Percentiles rank a stretch among this genome's conserved stretches.
These are phyloP conservation scores for Peronosclerospora sorghi DNA, from an alignment of 352 stramenopile species.

Conservation along the genomic window DNA sequence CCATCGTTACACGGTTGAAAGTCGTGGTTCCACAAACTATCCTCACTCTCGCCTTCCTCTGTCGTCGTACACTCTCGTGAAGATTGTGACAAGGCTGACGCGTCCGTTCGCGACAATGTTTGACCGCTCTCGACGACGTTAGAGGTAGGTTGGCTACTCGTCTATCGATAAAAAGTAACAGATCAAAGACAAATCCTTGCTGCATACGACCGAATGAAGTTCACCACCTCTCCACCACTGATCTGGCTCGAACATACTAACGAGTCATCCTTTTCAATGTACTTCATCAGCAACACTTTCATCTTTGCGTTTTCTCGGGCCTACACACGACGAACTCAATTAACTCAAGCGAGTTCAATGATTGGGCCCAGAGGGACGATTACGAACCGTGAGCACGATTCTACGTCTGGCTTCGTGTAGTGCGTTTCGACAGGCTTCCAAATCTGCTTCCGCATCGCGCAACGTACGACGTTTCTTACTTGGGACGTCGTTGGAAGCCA, in stretches of 20 bases:
- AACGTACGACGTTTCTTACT: too few relatives aligned
- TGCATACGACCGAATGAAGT: not conserved
- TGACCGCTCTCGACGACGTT: too few relatives aligned
- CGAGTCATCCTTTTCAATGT: conserved; percentile 80
- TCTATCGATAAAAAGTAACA: conserved; percentile 8
- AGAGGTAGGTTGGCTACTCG: conserved; percentile 15
- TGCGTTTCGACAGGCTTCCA: not conserved
- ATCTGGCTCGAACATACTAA: conserved; percentile 68
- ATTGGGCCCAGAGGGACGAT: not conserved
- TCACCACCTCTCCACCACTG: conserved; percentile 25
- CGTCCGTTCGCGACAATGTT: conserved; percentile 9
- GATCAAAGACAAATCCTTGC: not conserved
- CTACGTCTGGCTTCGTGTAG: not conserved
- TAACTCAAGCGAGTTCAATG: not conserved
- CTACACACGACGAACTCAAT: conserved; percentile 8
- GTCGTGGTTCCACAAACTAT: conserved; percentile 50
- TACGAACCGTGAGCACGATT: not conserved
- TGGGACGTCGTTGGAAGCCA: too few relatives aligned
- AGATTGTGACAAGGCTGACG: conserved; percentile 27
- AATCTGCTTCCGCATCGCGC: conserved; percentile 8
- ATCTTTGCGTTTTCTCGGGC: conserved; percentile 80
- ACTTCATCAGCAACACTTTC: conserved; percentile 78
- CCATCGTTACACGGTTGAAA: conserved; percentile 34
- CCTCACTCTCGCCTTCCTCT: conserved; percentile 49
- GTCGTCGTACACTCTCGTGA: conserved; percentile 25